Percentiles rank a stretch among this genome's conserved stretches.
Conservation (phyloP, 352 stramenopile genomes). For the Plasmopara viticola region DNA sequence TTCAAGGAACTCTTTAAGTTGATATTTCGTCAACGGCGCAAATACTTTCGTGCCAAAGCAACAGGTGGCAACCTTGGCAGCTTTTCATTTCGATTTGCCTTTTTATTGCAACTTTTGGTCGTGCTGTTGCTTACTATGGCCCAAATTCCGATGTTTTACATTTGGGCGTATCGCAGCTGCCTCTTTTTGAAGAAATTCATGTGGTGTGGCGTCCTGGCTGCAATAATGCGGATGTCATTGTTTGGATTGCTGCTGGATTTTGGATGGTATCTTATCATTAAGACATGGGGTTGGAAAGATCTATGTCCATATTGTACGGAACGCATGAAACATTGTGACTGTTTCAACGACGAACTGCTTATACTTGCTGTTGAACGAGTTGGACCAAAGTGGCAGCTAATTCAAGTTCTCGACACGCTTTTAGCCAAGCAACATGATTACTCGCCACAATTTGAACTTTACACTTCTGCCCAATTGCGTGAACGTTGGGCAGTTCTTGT, state of each 20-base stretch:
- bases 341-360: slow-evolving; percentile 63
- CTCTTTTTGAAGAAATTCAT: slow-evolving; percentile 61
- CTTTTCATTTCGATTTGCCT: slow-evolving; percentile 57
- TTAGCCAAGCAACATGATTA: slow-evolving; percentile 39
- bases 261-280: slow-evolving; percentile 48
- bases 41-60: slow-evolving; percentile 52
- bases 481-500: slow-evolving; percentile 56
- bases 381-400: slow-evolving; percentile 60
- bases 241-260: slow-evolving; percentile 46
- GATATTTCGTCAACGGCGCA: slow-evolving; percentile 62
- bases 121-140: slow-evolving; percentile 43
- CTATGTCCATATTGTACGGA: slow-evolving; percentile 64
- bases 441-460: slow-evolving; percentile 47
- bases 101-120: slow-evolving; percentile 47
- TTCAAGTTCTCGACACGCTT: slow-evolving; percentile 44
- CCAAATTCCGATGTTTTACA: slow-evolving; percentile 57
- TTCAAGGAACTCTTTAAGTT: slow-evolving; percentile 78
- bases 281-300: slow-evolving; percentile 51
- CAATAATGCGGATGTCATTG: slow-evolving; percentile 50
- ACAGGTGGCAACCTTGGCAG: slow-evolving; percentile 30
- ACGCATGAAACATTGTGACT: slow-evolving; percentile 54
- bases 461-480: slow-evolving; percentile 45
- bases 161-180: slow-evolving; percentile 55
- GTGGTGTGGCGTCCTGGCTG: slow-evolving; percentile 54
- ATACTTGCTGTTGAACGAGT: slow-evolving; percentile 51